A percentile compares a stretch with the other conserved stretches of the same genome.
These are phyloP conservation scores for Pseudocercospora eumusae DNA, from an alignment of 2,329 filamentous ascomycete species.

Conservation along the genomic window DNA sequence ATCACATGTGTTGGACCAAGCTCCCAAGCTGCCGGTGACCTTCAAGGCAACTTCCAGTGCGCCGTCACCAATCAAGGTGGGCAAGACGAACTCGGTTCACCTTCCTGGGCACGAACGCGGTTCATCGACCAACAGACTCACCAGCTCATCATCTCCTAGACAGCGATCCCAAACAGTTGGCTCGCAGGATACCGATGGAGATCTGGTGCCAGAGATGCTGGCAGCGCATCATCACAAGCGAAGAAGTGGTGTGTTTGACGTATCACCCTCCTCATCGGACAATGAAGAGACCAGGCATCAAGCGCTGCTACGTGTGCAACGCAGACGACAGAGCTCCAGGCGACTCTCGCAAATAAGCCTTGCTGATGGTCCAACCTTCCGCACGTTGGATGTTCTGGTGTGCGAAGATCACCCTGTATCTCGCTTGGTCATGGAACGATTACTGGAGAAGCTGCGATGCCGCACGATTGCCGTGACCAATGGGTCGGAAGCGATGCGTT, in stretches of 20 bases:
- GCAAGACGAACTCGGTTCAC: slow-evolving; percentile 50
- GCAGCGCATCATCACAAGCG: slow-evolving; percentile 74
- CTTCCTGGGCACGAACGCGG: slow-evolving; percentile 50
- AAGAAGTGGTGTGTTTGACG: slow-evolving; percentile 90
- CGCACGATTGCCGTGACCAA: slow-evolving; percentile 89
- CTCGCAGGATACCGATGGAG: slow-evolving; percentile 77
- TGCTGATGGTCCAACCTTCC: slow-evolving; percentile 79
- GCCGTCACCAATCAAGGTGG: slow-evolving; percentile 56
- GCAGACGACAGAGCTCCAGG: slow-evolving; percentile 91
- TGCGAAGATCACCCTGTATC: slow-evolving; percentile 98
- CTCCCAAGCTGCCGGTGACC: slow-evolving; percentile 60
- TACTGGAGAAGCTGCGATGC: slow-evolving; percentile 92
- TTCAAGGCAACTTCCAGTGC: slow-evolving; percentile 55
- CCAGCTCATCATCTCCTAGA: slow-evolving; percentile 55
- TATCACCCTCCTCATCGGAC: slow-evolving; percentile 95
- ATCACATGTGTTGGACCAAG: slow-evolving; percentile 67
- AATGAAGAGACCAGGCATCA: slow-evolving; percentile 94
- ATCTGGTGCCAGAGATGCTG: slow-evolving; percentile 66
- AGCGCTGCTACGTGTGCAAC: slow-evolving; percentile 85
- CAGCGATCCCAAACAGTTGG: slow-evolving; percentile 89
- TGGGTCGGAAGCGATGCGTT: slow-evolving; percentile 87
- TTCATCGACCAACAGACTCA: slow-evolving; percentile 35
- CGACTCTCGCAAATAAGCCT: slow-evolving; percentile 89
- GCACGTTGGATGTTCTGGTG: slow-evolving; percentile 89
- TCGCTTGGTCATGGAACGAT: slow-evolving; percentile 96